Base-by-base conservation (phyloP, 129 eudicot species). In the Scalesia atractyloides region DNA sequence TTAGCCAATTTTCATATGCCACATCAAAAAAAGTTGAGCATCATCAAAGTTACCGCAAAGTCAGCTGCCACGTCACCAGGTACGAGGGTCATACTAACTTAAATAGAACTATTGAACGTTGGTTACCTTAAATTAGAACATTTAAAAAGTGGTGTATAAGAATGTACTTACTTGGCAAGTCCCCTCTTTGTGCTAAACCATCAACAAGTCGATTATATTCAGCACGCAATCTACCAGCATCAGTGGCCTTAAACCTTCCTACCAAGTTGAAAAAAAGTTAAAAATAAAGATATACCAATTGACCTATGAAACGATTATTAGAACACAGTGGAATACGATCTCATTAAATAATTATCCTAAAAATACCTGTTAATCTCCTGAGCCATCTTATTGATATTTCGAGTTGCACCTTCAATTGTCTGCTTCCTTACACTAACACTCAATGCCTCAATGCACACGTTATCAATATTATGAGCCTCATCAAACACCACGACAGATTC, bases 211-310 rank as follows among this genome's bases (percentile, higher is more conserved):
- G 84, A 61, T 84, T 91, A 87, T 95, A 95, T 79, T 95, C 99
- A 18, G 94, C 86, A 70, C 92, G 99, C 77, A 95, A 72, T 76
- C 91, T 90, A 76, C 91, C 86, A 67, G 91, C 97, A 86, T 95
- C 97, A 63, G 90, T 83, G 84, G 86, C 94, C 97, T 90, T 95
- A 70, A 95, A 85, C 99, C 99, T 95, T 95, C 94, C 99, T 87
- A 95, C 87, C 94, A 90, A 79, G 62, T 70, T 69, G 19, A 74
- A 75, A 80, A 76, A 80, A 60, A 78, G 85, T 76, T 75, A 79
- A 76, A 59, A 66, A 71, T 78, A 63, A 30, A 63, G 59, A 78
- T 71, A 30, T 30, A 71, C 65, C 43, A 14, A 59, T 5, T 24
- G 39, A 58, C 64, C 64, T 5, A 24, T 58, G 33, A 26, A 59